These are phyloP conservation scores for Tillandsia leiboldiana DNA, from an alignment of 176 grass and related monocot species.

Conservation along the genomic window DNA sequence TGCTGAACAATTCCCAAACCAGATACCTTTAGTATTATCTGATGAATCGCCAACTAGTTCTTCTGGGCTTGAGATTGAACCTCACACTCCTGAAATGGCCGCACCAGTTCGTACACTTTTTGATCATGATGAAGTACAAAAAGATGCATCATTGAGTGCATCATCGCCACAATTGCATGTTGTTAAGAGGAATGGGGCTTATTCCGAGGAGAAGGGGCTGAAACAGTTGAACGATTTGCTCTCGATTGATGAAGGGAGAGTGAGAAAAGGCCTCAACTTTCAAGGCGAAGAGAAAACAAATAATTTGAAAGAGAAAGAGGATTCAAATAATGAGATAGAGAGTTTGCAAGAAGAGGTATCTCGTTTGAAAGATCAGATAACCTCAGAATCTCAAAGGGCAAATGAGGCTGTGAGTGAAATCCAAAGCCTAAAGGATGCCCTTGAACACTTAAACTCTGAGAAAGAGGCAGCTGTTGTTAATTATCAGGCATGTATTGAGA, in stretches of 20 bases:
- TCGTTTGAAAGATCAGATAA: slow-evolving; percentile 51
- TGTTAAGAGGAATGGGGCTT: slow-evolving; percentile 55
- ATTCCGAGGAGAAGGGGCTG: slow-evolving; percentile 56
- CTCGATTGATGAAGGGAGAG: slow-evolving; percentile 37
- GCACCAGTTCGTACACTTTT: slow-evolving; percentile 27
- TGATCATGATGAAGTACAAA: slow-evolving; percentile 48
- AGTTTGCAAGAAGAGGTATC: slow-evolving; percentile 67
- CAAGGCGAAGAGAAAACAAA: slow-evolving; percentile 24
- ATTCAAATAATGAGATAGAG: slow-evolving; percentile 27
- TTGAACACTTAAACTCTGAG: slow-evolving; percentile 41
- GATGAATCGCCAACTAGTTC: slow-evolving; percentile 46
- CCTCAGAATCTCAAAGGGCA: slow-evolving; percentile 54
- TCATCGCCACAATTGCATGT: slow-evolving; percentile 22
- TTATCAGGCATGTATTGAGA: slow-evolving; percentile 46
- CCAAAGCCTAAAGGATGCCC: slow-evolving; percentile 35
- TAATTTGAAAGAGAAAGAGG: slow-evolving; percentile 27
- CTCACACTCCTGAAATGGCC: slow-evolving; percentile 40
- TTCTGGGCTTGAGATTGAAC: slow-evolving; percentile 30
- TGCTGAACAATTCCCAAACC: slow-evolving; percentile 80
- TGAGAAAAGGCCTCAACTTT: slow-evolving; percentile 42
- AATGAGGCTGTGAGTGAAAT: slow-evolving; percentile 63
- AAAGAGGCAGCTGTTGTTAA: slow-evolving; percentile 46
- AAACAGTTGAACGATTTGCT: slow-evolving; percentile 52
- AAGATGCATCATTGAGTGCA: slow-evolving; percentile 26
- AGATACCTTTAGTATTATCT: slow-evolving; percentile 43